Base-by-base conservation (phyloP, 345 rosid species). In the Sonneratia alba region DNA sequence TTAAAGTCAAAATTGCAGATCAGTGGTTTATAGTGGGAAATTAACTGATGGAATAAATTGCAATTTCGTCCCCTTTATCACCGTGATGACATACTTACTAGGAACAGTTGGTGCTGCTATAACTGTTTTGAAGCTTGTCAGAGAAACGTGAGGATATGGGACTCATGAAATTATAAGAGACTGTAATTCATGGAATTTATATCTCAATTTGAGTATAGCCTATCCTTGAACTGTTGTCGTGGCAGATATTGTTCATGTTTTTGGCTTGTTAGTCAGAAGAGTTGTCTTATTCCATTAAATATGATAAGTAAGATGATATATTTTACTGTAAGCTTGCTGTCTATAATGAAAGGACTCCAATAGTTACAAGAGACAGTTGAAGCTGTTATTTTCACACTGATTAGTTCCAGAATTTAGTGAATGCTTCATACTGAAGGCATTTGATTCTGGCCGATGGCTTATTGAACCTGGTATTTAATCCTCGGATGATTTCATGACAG, bases 401-500 rank as follows among this genome's bases (percentile, higher is more conserved):
- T 57, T n/a, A 22, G 21, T 40, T 40, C 43, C 43, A 40, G 43
- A 22, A n/a, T 8, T 22, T 5, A 43, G 22, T 19, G 72, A 45
- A 36, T n/a, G n/a, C n/a, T n/a, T n/a, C n/a, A n/a, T n/a, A n/a
- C n/a, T n/a, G n/a, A n/a, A n/a, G 43, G 43, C 43, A 40, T 40
- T 40, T 8, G 8, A 40, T 3, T 40, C 8, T 40, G 43, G 43
- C 43, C 8, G 4, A 40, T 40, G 4, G 43, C 43, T 40, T 4
- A 40, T 27, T 24, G 66, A 62, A 62, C 14, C 27, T 62, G 63
- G 32, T 19, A 59, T 47, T 24, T 32, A 36, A 24, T 71, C 34
- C 51, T 32, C 13, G 15, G 55, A 57, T 56, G 53, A 56, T 47
- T 53, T 49, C 73, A 45, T 75, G 43, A 48, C 76, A 92, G 97